Percentiles rank a stretch among this genome's conserved stretches.
phyloP scores from a whole-genome alignment of 768 basidiomycete genomes.

The Leccinum barrowsii region DNA sequence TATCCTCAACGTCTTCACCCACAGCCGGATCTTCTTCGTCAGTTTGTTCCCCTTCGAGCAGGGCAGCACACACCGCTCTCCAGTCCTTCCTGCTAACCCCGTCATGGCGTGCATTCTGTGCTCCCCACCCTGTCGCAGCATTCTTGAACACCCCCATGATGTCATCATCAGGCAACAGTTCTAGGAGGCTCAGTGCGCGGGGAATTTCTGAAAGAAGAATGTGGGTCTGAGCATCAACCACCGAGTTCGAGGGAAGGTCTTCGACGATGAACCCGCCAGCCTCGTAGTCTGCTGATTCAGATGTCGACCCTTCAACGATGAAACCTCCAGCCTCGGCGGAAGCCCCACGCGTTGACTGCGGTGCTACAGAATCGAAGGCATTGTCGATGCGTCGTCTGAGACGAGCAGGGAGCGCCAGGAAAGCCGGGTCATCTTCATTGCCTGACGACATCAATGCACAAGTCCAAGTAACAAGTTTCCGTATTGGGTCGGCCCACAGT shows the following conservation, averaged over 20 bases:
- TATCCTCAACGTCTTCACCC: slow-evolving; percentile 17
- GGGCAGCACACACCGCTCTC: slow-evolving; percentile 74
- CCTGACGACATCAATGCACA: slow-evolving; percentile 11
- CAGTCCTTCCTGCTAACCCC: slow-evolving; percentile 66
- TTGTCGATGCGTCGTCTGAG: slow-evolving; percentile 48
- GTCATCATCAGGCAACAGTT: slow-evolving; percentile 70
- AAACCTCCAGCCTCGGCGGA: slow-evolving; percentile 33
- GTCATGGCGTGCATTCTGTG: slow-evolving; percentile 28
- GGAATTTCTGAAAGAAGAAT: slow-evolving; percentile 60
- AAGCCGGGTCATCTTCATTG: slow-evolving; percentile 29
- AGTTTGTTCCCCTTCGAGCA: slow-evolving; percentile 47
- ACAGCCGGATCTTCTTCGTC: slow-evolving; percentile 11
- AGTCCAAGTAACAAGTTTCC: background rate
- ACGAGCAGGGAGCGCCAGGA: slow-evolving; percentile 38
- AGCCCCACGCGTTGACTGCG: background rate
- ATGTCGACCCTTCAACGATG: slow-evolving; percentile 24
- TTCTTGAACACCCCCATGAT: slow-evolving; percentile 70
- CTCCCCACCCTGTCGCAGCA: slow-evolving; percentile 70
- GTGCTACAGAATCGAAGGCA: slow-evolving; percentile 41
- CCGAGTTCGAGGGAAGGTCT: slow-evolving; percentile 14
- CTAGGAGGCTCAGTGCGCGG: slow-evolving; percentile 56
- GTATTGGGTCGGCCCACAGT: background rate
- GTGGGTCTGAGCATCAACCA: slow-evolving; percentile 12
- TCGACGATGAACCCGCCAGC: slow-evolving; percentile 32
- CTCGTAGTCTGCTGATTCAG: slow-evolving; percentile 14